Conservation (phyloP, 208 protist species). For the Leptomonas pyrrhocoris region DNA sequence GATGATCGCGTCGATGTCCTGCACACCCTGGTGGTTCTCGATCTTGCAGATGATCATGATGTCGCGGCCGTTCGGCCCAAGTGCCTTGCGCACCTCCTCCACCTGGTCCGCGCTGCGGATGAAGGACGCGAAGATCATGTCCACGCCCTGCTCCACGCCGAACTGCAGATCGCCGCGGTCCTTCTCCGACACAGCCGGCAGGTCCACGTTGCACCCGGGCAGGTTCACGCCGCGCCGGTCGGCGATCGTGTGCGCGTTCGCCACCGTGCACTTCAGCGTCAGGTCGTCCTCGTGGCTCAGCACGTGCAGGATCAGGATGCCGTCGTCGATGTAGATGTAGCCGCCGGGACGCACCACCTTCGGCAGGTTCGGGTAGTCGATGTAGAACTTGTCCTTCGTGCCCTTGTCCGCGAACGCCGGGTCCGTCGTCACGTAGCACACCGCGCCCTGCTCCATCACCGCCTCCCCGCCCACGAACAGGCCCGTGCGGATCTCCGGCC, state of each 20-base stretch:
- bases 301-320: slow-evolving; percentile 93
- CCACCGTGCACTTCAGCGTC: slow-evolving; percentile 78
- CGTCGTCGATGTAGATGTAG: slow-evolving; percentile 97
- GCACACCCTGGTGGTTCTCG: slow-evolving; percentile 98
- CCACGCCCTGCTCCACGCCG: slow-evolving; percentile 96
- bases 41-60: slow-evolving; percentile 99
- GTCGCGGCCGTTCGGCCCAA: slow-evolving; percentile 91
- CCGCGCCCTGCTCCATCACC: slow-evolving; percentile 66
- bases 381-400: slow-evolving; percentile 84
- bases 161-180: slow-evolving; percentile 94
- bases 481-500: slow-evolving; percentile 97
- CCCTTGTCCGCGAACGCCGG: slow-evolving; percentile 79
- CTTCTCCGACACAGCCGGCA: slow-evolving; percentile 92
- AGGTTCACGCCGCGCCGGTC: slow-evolving; percentile 91
- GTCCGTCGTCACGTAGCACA: slow-evolving; percentile 92
- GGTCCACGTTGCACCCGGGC: slow-evolving; percentile 85
- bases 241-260: slow-evolving; percentile 81
- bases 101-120: slow-evolving; percentile 96
- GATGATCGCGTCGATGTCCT: slow-evolving; percentile 99
- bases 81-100: slow-evolving; percentile 87
- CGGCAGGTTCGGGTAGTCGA: slow-evolving; percentile 92
- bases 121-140: slow-evolving; percentile 99
- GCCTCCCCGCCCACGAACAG: slow-evolving; percentile 79
- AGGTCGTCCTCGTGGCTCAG: slow-evolving; percentile 69
- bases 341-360: slow-evolving; percentile 82